phyloP scores from a whole-genome alignment of 2,329 filamentous ascomycete genomes.

The Colletotrichum trifolii region DNA sequence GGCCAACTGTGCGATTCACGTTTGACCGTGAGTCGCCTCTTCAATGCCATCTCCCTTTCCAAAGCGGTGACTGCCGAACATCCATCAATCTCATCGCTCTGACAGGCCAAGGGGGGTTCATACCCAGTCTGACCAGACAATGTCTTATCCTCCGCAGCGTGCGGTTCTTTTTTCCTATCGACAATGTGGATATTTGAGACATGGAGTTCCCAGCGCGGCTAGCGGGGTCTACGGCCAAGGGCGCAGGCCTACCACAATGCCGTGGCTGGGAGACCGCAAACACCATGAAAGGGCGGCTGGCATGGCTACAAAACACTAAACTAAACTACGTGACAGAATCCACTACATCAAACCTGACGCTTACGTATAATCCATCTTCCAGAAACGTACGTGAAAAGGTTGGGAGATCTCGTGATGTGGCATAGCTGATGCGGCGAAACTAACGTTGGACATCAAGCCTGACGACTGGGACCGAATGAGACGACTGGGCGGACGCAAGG shows the following conservation, averaged over 20 bases:
- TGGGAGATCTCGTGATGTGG: neutral
- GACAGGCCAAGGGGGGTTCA: slow-evolving; percentile 6
- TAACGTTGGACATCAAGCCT: slow-evolving; percentile 17
- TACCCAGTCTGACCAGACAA: neutral
- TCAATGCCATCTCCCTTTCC: slow-evolving; percentile 12
- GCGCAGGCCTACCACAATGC: slow-evolving; percentile 10
- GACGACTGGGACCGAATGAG: slow-evolving; percentile 3
- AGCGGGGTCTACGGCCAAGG: neutral
- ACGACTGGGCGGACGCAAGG: neutral
- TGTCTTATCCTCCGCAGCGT: neutral
- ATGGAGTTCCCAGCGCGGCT: neutral
- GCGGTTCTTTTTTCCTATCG: neutral
- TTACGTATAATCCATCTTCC: neutral
- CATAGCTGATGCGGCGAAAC: slow-evolving; percentile 19
- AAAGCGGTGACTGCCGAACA: slow-evolving; percentile 28
- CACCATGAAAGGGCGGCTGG: slow-evolving; percentile 19
- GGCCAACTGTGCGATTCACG: slow-evolving; percentile 30
- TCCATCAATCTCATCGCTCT: slow-evolving; percentile 26
- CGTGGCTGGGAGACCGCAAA: slow-evolving; percentile 13
- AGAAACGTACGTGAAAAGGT: too few species aligned
- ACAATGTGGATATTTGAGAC: neutral
- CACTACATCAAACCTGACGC: neutral
- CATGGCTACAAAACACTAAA: neutral
- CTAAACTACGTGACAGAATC: too few species aligned
- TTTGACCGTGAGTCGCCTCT: slow-evolving; percentile 28